Evolutionary conservation across 768 basidiomycete genomes (phyloP), one percentile per base, ranked within the genome.

Genomic region (Panellus pusillus): DNA sequence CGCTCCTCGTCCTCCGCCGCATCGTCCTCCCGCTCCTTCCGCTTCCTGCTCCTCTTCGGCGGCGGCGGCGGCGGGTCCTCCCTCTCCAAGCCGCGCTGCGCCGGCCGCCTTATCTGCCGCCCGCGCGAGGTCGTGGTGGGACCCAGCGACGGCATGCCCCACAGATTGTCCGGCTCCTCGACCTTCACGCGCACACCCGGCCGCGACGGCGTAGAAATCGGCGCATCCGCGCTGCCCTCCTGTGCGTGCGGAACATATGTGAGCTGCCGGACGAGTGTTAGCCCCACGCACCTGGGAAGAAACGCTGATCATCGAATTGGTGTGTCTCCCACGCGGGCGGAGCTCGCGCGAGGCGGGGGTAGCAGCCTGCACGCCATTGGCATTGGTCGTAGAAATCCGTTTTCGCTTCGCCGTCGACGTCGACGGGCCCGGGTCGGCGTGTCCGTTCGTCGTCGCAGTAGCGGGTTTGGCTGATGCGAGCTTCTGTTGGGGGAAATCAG

Each of bases 321-420:
- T 66, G 18, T 68, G 69, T 55, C 76, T 79, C 56, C 70, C 71
- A 55, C 76, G 72, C 48, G 79, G 79, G 32, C 79, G 73, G 38
- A 79, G 60, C 57, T 77, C 73, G 20, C 78, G 70, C 7, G 72
- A 74, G 54, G 71, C 75, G 24, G 71, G 62, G 28, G 55, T 52
- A 35, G 17, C 7, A 15, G 65, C 58, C 40, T 65, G 68, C 39
- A 57, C 52, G 28, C 63, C 65, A 39, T 67, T 70, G 17, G 65
- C 61, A 13, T n/a, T n/a, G n/a, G n/a, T n/a, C n/a, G n/a, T n/a
- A n/a, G n/a, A n/a, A n/a, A 63, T 54, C 46, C 71, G 72, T 63
- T 72, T 75, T 61, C 75, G 70, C 54, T 72, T 74, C 27, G 69
- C 57, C 13, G 72, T 70, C 20, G 73, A 72, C 42, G 74, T 65